A percentile compares a stretch with the other conserved stretches of the same genome.
phyloP scores from a whole-genome alignment of 345 rosid species.

The Ailanthus altissimus region DNA sequence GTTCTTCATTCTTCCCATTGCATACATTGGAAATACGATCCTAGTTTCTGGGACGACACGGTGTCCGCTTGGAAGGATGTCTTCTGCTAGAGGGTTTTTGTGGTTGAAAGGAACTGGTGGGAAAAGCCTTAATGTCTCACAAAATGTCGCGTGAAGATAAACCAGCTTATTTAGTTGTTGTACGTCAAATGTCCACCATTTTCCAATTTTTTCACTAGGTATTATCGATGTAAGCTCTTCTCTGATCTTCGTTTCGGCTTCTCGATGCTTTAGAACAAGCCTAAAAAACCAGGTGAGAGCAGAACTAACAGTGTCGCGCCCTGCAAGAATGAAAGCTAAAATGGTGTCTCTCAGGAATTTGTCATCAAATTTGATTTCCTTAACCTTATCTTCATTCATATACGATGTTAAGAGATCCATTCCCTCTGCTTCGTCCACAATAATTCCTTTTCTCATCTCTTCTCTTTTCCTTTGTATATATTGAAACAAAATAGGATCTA shows the following conservation, averaged over 20 bases:
- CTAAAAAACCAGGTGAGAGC: slow-evolving; percentile 58
- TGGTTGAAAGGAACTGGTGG: slow-evolving; percentile 40
- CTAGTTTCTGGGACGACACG: slow-evolving; percentile 16
- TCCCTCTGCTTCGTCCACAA: slow-evolving; percentile 5
- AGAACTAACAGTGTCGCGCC: slow-evolving; percentile 47
- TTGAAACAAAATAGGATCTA: slow-evolving; percentile 24
- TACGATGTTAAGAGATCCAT: slow-evolving; percentile 46
- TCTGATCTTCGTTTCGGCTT: slow-evolving; percentile 37
- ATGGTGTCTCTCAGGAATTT: slow-evolving; percentile 55
- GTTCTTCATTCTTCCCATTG: slow-evolving; percentile 42
- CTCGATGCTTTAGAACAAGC: slow-evolving; percentile 37
- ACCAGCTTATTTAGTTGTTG: slow-evolving; percentile 26
- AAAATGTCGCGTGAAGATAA: slow-evolving; percentile 41
- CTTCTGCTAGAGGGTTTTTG: slow-evolving; percentile 25
- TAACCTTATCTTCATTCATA: slow-evolving; percentile 26
- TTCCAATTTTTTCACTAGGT: neutral
- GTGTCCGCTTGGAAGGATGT: slow-evolving; percentile 46
- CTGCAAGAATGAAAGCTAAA: slow-evolving; percentile 52
- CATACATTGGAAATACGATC: slow-evolving; percentile 25
- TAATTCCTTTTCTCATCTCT: slow-evolving; percentile 17
- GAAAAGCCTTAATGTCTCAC: too few species aligned
- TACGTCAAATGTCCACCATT: neutral
- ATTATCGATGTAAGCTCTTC: slow-evolving; percentile 40
- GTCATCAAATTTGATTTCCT: slow-evolving; percentile 29
- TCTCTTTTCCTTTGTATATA: slow-evolving; percentile 36